Evolutionary conservation across 306 rosid genomes (phyloP), one percentile per base, ranked within the genome.

Genomic region (Glycyrrhiza uralensis): DNA sequence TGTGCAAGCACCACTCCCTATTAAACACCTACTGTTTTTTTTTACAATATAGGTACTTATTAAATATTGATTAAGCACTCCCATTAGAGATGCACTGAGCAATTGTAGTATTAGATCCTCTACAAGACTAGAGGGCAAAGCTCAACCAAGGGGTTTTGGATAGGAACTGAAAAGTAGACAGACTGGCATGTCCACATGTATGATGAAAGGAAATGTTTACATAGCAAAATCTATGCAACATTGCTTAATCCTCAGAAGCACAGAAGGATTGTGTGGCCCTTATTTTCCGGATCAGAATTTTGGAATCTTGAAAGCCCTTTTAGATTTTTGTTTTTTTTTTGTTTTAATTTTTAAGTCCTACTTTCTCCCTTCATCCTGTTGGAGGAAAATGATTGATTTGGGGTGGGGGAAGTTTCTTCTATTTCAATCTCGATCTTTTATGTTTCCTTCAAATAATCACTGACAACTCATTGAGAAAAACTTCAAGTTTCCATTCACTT

Each of bases 221-320:
- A 73, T 69, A 54, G 28, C 32, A 76, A 71, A 64, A 71, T 70
- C 36, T 71, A 56, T 49, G 35, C 70, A 14, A 19, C 69, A 17
- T 44, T 54, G 19, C 45, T 74, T 29, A 69, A 61, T 60, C 6
- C 50, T 74, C 58, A 66, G 2, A 57, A 64, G 18, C 78, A 54
- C 62, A 29, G 5, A 46, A 19, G 38, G 28, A 64, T 65, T 60
- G 56, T 80, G 71, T 61, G 77, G 78, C 49, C 74, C 55, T 76
- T 88, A 22, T 72, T 72, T 76, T 66, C 29, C 44, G 36, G 32
- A 61, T 84, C 81, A 80, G 50, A 51, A 54, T 11, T 57, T 78
- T 47, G 59, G 50, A 44, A 54, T 54, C 68, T 51, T 80, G 10
- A 26, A 41, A 14, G 30, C 12, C 15, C 73, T 54, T 55, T 71